Evolutionary conservation across 2,329 filamentous ascomycete species (phyloP), one percentile per base, ranked within the genome.

Genomic region (Gaeumannomyces sp.): DNA sequence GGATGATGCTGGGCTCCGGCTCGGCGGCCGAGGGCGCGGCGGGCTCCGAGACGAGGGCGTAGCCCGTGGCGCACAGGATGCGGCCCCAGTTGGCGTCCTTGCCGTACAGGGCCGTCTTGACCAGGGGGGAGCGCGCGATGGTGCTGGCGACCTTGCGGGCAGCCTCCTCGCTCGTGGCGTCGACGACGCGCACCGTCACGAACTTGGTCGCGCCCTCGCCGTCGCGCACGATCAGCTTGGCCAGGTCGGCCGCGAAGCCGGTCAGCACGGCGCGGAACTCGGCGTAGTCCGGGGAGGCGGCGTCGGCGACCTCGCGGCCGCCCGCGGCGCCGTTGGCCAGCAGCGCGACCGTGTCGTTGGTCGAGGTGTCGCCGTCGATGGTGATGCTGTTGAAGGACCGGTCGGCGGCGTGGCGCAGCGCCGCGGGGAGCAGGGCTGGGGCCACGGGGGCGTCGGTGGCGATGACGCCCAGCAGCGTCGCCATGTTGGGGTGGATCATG

Each of bases 401-500:
- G 70, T 91, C 87, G 64, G 93, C 89, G 59, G 93, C 90, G 69
- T 87, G 81, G 66, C 83, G 86, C 59, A 98, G 88, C 19, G 95
- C 83, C 0, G 82, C 76, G 61, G 88, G 85, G 66, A 97, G 85
- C 13, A 89, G 83, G 0, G 77, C 74, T 4, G 90, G 82, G 0
- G 87, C 83, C 72, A 98, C 85, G 35, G 93, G 90, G 0, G 90
- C 94, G 71, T 99, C 95, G 19, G 95, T 99, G 72, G 92, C 93
- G 72, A 98, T 85, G 67, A 98, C 90, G 64, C 92, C 93, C 50
- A 99, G 87, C 45, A 98, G 85, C 0, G 95, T 99, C 35, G 93
- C 95, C 93, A 99, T 97, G 81, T 99, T 98, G 61, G 95, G 95
- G 74, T 97, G 93, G 76, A 99, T 97, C 95, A 99, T 99, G 73